These are phyloP conservation scores for Avena sativa DNA, from an alignment of 176 grass and related monocot species.

Conservation along the genomic window DNA sequence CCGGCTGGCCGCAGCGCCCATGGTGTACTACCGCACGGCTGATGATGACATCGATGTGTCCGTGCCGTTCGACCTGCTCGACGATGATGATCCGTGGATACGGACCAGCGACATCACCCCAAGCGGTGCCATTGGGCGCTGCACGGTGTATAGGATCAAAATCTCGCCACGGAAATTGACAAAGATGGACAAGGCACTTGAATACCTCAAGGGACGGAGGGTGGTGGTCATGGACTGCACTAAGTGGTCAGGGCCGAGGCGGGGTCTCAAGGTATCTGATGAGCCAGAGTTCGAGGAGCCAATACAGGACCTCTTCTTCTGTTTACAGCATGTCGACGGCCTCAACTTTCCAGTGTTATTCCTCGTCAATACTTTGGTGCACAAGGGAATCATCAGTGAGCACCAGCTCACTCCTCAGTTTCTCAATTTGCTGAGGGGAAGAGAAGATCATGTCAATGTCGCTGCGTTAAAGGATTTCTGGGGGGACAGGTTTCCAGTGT, in stretches of 20 bases:
- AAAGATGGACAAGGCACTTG: slow-evolving; percentile 58
- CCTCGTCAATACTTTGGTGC: slow-evolving; percentile 75
- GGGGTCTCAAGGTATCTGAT: slow-evolving; percentile 38
- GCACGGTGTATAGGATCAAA: slow-evolving; percentile 61
- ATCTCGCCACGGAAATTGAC: slow-evolving; percentile 58
- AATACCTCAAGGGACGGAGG: slow-evolving; percentile 57
- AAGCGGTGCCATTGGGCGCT: slow-evolving; percentile 63
- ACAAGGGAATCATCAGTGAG: slow-evolving; percentile 81
- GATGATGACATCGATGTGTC: slow-evolving; percentile 79
- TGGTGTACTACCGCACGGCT: slow-evolving; percentile 69
- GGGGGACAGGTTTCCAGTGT: slow-evolving; percentile 50
- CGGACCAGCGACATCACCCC: slow-evolving; percentile 73
- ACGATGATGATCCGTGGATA: slow-evolving; percentile 93
- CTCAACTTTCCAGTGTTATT: slow-evolving; percentile 73
- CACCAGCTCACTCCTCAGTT: slow-evolving; percentile 82
- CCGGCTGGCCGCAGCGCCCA: slow-evolving; percentile 45
- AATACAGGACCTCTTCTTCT: slow-evolving; percentile 65
- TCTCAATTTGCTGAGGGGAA: slow-evolving; percentile 55
- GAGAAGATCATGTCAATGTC: slow-evolving; percentile 49
- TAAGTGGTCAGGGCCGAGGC: slow-evolving; percentile 19
- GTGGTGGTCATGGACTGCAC: slow-evolving; percentile 34
- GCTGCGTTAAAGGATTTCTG: slow-evolving; percentile 59
- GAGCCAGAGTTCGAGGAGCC: slow-evolving; percentile 61
- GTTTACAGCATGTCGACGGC: slow-evolving; percentile 53
- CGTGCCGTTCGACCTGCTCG: slow-evolving; percentile 66